phyloP scores from a whole-genome alignment of 345 rosid species.

The Adansonia digitata region DNA sequence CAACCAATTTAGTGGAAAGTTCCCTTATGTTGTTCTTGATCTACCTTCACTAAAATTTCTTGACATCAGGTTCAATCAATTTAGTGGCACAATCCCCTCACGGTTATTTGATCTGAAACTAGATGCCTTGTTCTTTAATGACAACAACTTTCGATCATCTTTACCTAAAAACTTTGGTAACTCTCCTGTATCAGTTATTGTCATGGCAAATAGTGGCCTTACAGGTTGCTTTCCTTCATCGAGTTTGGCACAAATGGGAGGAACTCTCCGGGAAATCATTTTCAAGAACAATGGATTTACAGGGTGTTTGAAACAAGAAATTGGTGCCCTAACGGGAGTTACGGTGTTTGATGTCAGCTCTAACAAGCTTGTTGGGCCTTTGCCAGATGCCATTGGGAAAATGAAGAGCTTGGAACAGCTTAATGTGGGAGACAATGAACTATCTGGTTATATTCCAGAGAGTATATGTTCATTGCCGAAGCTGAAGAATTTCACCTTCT shows the following conservation, averaged over 20 bases:
- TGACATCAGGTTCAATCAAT: slow-evolving; percentile 65
- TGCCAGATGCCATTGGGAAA: slow-evolving; percentile 58
- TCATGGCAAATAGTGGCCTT: slow-evolving; percentile 65
- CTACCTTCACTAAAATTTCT: slow-evolving; percentile 73
- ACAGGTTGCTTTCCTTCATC: slow-evolving; percentile 58
- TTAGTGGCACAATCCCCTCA: slow-evolving; percentile 52
- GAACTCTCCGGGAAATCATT: slow-evolving; percentile 48
- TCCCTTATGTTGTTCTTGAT: slow-evolving; percentile 53
- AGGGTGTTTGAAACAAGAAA: slow-evolving; percentile 61
- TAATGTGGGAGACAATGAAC: slow-evolving; percentile 57
- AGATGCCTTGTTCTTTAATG: slow-evolving; percentile 77
- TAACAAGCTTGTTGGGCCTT: slow-evolving; percentile 59
- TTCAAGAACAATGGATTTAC: slow-evolving; percentile 46
- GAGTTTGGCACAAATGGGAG: slow-evolving; percentile 57
- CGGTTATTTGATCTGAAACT: slow-evolving; percentile 59
- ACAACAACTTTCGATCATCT: slow-evolving; percentile 61
- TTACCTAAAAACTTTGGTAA: slow-evolving; percentile 70
- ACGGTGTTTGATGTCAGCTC: slow-evolving; percentile 69
- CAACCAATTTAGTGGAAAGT: slow-evolving; percentile 57
- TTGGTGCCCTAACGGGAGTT: slow-evolving; percentile 46
- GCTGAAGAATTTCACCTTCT: slow-evolving; percentile 71
- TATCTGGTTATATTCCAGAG: slow-evolving; percentile 60
- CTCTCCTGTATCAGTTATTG: slow-evolving; percentile 72
- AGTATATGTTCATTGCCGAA: slow-evolving; percentile 60
- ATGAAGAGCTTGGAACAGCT: slow-evolving; percentile 77